Evolutionary conservation across 768 basidiomycete species (phyloP), one percentile per base, ranked within the genome.

Genomic region (Boletus sensibilis): DNA sequence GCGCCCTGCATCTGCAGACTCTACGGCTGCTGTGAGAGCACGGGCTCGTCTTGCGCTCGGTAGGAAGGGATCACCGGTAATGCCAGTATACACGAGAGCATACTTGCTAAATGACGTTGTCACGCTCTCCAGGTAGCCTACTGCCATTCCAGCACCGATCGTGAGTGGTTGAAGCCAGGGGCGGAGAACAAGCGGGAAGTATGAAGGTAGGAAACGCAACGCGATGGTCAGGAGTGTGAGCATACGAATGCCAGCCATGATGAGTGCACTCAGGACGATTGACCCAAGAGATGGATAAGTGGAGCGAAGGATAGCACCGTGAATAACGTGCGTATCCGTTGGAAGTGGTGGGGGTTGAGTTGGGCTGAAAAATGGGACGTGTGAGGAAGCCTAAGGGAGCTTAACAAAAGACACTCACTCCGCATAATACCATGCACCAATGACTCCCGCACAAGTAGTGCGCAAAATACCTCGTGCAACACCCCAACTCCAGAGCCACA

Each of bases 391-490:
- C 7, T 29, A n/a, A 23, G 1, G 16, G 53, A 40, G 27, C 14
- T 46, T n/a, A 25, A 37, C 12, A 27, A 46, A 46, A 7, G 10
- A 27, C 12, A 52, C 83, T 65, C 63, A 86, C 81, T 84, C 77
- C 29, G 82, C 69, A 72, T 92, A 96, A 68, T 96, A 97, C 94
- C 94, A 98, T 43, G 88, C 86, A 2, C 93, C 94, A 34, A 98
- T 82, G 5, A 94, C 90, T 31, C 87, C 88, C 0, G 92, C 87
- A 54, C 86, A 83, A 3, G 86, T 82, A 52, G 88, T 90, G 8
- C 92, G 78, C 42, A 94, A 73, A 2, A 92, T 68, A 2, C 94
- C 94, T 39, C 93, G 79, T 20, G 90, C 84, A 7, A 97, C 87
- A 11, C 81, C 82, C 82, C 87, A 86, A 20, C 81, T 85, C 87